A percentile compares a stretch with the other conserved stretches of the same genome.
Conservation (phyloP, 768 basidiomycete species). For the Tylopilus subfusipes region DNA sequence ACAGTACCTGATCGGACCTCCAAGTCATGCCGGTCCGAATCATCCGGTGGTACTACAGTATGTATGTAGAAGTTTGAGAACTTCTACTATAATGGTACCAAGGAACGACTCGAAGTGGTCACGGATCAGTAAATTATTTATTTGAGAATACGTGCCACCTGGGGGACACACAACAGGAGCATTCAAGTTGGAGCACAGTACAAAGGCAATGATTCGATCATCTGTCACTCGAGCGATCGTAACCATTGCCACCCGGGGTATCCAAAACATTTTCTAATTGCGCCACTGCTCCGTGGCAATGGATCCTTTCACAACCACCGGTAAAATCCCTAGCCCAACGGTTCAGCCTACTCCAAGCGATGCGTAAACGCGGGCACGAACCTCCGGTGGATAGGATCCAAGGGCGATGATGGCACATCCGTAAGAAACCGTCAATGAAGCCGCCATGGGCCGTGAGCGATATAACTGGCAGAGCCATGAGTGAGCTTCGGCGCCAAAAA, state of each 20-base stretch:
- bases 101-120: too few relatives aligned
- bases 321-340: conserved; percentile 21
- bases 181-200: too few relatives aligned
- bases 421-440: conserved; percentile 55
- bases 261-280: not conserved
- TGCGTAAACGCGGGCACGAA: conserved; percentile 28
- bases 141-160: too few relatives aligned
- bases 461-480: conserved; percentile 41
- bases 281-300: not conserved
- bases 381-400: conserved; percentile 64
- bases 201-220: too few relatives aligned
- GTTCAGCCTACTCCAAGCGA: not conserved
- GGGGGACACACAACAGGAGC: too few relatives aligned
- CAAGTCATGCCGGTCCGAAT: too few relatives aligned
- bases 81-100: too few relatives aligned
- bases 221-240: not conserved
- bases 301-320: conserved; percentile 23
- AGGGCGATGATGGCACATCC: conserved; percentile 38
- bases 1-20: too few relatives aligned
- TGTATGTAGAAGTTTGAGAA: too few relatives aligned
- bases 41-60: too few relatives aligned
- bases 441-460: conserved; percentile 67
- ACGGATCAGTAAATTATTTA: too few relatives aligned
- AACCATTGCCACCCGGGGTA: not conserved
- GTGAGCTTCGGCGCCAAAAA: not conserved